phyloP scores from a whole-genome alignment of 495 filamentous ascomycete genomes.

The Aspergillus hancockii region DNA sequence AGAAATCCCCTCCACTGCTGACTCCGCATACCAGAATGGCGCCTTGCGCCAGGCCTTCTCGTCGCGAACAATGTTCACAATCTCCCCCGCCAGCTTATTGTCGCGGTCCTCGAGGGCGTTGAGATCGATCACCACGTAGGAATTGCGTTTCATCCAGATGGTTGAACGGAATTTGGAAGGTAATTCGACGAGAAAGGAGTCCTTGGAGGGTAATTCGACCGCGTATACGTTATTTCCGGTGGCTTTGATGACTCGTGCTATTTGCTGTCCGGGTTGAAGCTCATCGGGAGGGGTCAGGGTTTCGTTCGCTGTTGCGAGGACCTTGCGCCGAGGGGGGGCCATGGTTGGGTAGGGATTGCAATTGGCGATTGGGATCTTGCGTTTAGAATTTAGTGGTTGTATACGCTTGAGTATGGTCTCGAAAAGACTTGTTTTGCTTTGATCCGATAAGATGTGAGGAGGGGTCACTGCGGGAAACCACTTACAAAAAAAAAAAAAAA shows the following conservation, averaged over 20 bases:
- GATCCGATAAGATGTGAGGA: neutral
- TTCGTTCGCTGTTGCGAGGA: slow-evolving; percentile 72
- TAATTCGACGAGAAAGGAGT: slow-evolving; percentile 67
- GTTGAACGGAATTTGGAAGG: slow-evolving; percentile 80
- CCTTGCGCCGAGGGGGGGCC: slow-evolving; percentile 72
- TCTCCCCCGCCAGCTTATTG: slow-evolving; percentile 83
- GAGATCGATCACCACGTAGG: slow-evolving; percentile 82
- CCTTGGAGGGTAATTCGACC: slow-evolving; percentile 63
- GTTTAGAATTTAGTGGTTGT: too few relatives aligned
- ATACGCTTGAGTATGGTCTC: too few relatives aligned
- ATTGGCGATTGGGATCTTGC: neutral
- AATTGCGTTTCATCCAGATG: slow-evolving; percentile 85
- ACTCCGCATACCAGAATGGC: slow-evolving; percentile 72
- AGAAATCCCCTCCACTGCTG: too few relatives aligned
- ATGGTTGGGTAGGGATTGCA: slow-evolving; percentile 47
- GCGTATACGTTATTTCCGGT: slow-evolving; percentile 87
- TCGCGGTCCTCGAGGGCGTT: slow-evolving; percentile 63
- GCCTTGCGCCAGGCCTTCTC: slow-evolving; percentile 91
- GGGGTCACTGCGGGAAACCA: neutral
- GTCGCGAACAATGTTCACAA: slow-evolving; percentile 88
- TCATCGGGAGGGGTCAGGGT: slow-evolving; percentile 71
- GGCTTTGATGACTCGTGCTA: slow-evolving; percentile 75
- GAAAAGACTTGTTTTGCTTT: slow-evolving; percentile 1
- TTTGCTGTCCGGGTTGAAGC: slow-evolving; percentile 62
- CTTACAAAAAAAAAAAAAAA: neutral